Conservation (phyloP, 2,329 filamentous ascomycete genomes). For the Paecilomyces sp. region DNA sequence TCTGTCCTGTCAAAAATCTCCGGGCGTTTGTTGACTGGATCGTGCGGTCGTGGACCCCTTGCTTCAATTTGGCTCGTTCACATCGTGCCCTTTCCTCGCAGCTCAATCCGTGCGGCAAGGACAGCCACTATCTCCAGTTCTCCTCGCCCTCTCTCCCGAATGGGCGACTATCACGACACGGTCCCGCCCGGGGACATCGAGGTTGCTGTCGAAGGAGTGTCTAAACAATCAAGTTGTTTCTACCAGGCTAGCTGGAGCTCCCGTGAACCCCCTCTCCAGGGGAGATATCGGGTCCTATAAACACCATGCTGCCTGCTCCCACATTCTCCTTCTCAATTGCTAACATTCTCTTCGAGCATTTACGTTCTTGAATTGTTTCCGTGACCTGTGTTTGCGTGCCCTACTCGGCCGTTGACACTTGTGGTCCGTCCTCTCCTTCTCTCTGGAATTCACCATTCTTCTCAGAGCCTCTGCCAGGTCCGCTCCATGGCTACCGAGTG, state of each 20-base stretch:
- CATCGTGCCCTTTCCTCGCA: slow-evolving; percentile 25
- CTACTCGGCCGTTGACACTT: slow-evolving; percentile 31
- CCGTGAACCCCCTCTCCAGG: slow-evolving; percentile 19
- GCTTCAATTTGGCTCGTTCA: slow-evolving; percentile 21
- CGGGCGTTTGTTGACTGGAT: slow-evolving; percentile 28
- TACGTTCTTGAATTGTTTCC: slow-evolving; percentile 30
- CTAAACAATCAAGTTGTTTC: slow-evolving; percentile 24
- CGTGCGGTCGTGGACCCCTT: slow-evolving; percentile 28
- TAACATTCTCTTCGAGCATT: slow-evolving; percentile 35
- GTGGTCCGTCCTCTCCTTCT: slow-evolving; percentile 19
- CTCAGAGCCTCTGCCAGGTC: slow-evolving; percentile 25
- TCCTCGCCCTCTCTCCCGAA: slow-evolving; percentile 21
- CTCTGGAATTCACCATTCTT: slow-evolving; percentile 37
- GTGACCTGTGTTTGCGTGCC: slow-evolving; percentile 28
- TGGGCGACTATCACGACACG: slow-evolving; percentile 22
- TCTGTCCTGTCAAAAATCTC: slow-evolving; percentile 25
- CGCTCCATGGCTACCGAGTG: slow-evolving; percentile 34
- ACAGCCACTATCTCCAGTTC: slow-evolving; percentile 19
- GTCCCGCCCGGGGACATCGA: slow-evolving; percentile 24
- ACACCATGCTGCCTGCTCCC: slow-evolving; percentile 34
- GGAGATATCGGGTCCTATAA: slow-evolving; percentile 31
- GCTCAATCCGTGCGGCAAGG: slow-evolving; percentile 33
- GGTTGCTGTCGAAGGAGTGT: slow-evolving; percentile 30
- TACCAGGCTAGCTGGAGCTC: slow-evolving; percentile 27
- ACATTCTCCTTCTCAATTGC: slow-evolving; percentile 37